phyloP scores from a whole-genome alignment of 805 yeast species.

The Ogataea parapolymorpha region DNA sequence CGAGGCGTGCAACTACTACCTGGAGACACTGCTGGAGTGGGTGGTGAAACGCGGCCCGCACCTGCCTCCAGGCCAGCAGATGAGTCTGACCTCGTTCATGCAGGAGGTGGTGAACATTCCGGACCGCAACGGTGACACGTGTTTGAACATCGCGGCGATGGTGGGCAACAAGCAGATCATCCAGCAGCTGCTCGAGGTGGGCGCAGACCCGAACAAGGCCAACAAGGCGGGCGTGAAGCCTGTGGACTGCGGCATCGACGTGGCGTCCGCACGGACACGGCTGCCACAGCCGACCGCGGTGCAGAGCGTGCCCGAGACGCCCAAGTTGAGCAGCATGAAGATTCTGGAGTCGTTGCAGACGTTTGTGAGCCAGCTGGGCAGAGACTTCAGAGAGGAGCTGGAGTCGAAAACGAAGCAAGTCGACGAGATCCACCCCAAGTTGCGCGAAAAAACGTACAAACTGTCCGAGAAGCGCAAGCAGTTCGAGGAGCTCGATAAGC shows the following conservation, averaged over 20 bases:
- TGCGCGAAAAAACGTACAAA: conserved; percentile 54
- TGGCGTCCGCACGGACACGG: conserved; percentile 22
- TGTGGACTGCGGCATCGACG: conserved; percentile 73
- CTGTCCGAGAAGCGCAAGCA: conserved; percentile 47
- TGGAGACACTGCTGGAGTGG: conserved; percentile 74
- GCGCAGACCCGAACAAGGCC: conserved; percentile 76
- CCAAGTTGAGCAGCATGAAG: conserved; percentile 32
- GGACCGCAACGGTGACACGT: conserved; percentile 93
- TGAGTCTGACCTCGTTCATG: conserved; percentile 57
- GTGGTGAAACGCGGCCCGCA: conserved; percentile 54
- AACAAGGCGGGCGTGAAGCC: conserved; percentile 88
- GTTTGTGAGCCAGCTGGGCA: conserved; percentile 49
- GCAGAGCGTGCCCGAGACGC: conserved; percentile 1
- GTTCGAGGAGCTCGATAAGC: conserved; percentile 49
- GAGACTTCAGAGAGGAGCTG: conserved; percentile 58
- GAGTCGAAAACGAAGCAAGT: conserved; percentile 49
- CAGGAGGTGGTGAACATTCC: conserved; percentile 78
- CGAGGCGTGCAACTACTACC: conserved; percentile 68
- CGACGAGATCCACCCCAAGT: conserved; percentile 48
- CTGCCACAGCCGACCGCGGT: conserved; percentile 1
- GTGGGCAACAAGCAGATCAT: conserved; percentile 80
- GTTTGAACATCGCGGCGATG: conserved; percentile 87
- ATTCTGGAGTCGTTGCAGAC: conserved; percentile 50
- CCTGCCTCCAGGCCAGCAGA: conserved; percentile 40
- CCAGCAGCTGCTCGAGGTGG: conserved; percentile 77